phyloP scores from a whole-genome alignment of 495 filamentous ascomycete genomes.

The Alectoria sarmentosa region DNA sequence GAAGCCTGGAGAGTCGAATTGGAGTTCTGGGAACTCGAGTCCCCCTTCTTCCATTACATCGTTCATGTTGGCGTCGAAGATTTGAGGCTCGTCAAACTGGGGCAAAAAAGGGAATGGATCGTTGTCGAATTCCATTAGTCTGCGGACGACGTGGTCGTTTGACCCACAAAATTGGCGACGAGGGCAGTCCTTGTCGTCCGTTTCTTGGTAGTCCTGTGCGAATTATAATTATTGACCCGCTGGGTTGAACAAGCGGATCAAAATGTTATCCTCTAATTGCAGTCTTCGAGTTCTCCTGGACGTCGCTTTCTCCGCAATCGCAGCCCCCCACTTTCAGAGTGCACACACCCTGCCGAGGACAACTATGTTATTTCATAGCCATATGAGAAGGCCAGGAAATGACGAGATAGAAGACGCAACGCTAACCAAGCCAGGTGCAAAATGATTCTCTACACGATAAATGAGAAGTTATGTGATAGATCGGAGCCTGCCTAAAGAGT shows the following conservation, averaged over 20 bases:
- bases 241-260: neutral
- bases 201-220: neutral
- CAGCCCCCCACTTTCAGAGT: neutral
- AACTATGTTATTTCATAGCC: neutral
- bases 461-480: neutral
- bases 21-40: constrained; percentile 11
- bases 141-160: constrained; percentile 8
- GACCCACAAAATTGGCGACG: neutral
- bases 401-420: neutral
- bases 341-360: neutral
- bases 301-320: neutral
- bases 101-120: constrained; percentile 23
- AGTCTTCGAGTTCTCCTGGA: neutral
- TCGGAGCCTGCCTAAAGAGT: neutral
- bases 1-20: constrained; percentile 9
- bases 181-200: neutral
- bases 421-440: neutral
- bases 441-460: neutral
- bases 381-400: neutral
- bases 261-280: neutral
- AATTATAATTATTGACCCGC: neutral
- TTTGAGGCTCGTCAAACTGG: constrained; percentile 8
- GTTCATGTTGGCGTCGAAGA: constrained; percentile 16
- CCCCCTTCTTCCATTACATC: constrained; percentile 14
- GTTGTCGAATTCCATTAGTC: constrained; percentile 18